Conservation (phyloP, 139 green algal genomes). For the Monoraphidium neglectum region DNA sequence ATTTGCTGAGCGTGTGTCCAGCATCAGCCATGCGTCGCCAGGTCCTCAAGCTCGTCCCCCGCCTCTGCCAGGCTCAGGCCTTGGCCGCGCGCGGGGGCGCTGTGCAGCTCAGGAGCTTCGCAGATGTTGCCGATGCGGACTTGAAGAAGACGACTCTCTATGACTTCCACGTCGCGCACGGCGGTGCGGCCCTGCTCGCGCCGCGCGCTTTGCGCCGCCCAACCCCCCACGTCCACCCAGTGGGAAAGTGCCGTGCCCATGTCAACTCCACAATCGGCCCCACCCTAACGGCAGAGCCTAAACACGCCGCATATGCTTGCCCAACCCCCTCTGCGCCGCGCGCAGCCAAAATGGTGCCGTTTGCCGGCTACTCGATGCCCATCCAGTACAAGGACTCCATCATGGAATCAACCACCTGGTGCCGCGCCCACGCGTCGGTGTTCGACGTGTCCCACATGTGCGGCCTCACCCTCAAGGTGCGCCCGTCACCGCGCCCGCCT, state of each 20-base stretch:
- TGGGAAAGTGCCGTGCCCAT: too few relatives aligned
- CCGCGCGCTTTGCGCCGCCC: not conserved
- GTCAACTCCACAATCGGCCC: too few relatives aligned
- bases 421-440: slow-evolving; percentile 81
- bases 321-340: too few relatives aligned
- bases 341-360: slow-evolving; percentile 96
- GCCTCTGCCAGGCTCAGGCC: too few relatives aligned
- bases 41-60: too few relatives aligned
- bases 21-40: too few relatives aligned
- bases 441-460: slow-evolving; percentile 99
- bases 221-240: too few relatives aligned
- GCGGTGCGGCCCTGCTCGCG: slow-evolving; percentile 43
- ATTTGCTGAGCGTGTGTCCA: too few relatives aligned
- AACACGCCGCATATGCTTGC: too few relatives aligned
- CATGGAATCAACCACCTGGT: slow-evolving; percentile 93
- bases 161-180: slow-evolving; percentile 83
- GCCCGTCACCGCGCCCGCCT: too few relatives aligned
- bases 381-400: slow-evolving; percentile 99
- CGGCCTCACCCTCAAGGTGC: slow-evolving; percentile 87
- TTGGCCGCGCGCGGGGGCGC: not conserved
- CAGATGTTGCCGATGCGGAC: slow-evolving; percentile 16
- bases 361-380: slow-evolving; percentile 97
- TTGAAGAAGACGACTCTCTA: slow-evolving; percentile 84
- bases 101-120: not conserved
- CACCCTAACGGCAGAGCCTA: too few relatives aligned